A percentile compares a stretch with the other conserved stretches of the same genome.
These are phyloP conservation scores for Phialemonium atrogriseum DNA, from an alignment of 2,329 filamentous ascomycete species.

Conservation along the genomic window DNA sequence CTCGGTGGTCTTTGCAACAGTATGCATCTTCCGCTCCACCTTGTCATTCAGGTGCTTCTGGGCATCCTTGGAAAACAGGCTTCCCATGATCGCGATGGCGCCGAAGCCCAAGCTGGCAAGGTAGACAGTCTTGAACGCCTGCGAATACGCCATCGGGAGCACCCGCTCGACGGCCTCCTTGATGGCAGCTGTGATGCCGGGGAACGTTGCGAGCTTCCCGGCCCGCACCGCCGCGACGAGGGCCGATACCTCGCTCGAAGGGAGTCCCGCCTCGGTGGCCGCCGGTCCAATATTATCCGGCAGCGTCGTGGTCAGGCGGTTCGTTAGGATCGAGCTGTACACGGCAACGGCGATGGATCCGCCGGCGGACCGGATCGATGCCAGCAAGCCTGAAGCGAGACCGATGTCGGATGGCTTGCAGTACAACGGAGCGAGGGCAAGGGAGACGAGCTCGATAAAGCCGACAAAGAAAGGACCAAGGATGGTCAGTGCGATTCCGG, in stretches of 20 bases:
- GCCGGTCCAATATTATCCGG: constrained; percentile 24
- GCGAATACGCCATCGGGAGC: constrained; percentile 24
- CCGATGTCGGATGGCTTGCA: constrained; percentile 30
- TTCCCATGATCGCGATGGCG: constrained; percentile 26
- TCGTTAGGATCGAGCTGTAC: constrained; percentile 29
- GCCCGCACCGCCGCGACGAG: constrained; percentile 24
- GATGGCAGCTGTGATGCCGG: constrained; percentile 22
- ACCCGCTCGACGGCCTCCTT: constrained; percentile 21
- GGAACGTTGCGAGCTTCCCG: constrained; percentile 18
- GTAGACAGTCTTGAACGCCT: background rate
- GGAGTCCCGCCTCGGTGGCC: constrained; percentile 23
- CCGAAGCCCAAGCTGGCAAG: constrained; percentile 4
- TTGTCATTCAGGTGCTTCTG: background rate
- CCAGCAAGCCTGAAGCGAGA: constrained; percentile 28
- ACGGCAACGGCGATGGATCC: constrained; percentile 29
- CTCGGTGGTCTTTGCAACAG: too few species aligned
- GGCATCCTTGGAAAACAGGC: constrained; percentile 15
- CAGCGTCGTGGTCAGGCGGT: constrained; percentile 25
- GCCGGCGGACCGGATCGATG: constrained; percentile 28
- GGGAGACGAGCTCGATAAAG: constrained; percentile 24
- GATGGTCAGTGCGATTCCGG: constrained; percentile 25
- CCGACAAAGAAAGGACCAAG: constrained; percentile 27
- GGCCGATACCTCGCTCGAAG: constrained; percentile 16
- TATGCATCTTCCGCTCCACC: background rate
- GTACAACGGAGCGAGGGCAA: constrained; percentile 27